Evolutionary conservation across 306 rosid species (phyloP), one percentile per base, ranked within the genome.

Genomic region (Sophora flavescens): DNA sequence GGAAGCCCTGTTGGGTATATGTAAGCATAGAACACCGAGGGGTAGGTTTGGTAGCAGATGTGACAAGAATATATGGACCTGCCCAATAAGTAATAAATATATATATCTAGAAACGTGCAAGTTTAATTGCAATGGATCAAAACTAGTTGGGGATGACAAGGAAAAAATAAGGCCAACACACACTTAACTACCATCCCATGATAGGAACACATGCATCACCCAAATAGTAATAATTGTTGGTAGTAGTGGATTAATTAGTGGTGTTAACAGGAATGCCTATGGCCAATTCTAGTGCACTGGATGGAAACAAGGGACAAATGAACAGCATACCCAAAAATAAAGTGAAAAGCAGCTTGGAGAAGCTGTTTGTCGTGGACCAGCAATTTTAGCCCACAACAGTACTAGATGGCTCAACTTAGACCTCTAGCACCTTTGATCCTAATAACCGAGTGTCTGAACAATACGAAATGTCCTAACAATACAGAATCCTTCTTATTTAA

Each of bases 131-230:
- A 6, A 41, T 72, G 50, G 18, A 61, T 61, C 8, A 53, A 64
- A 56, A 8, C 36, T 64, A 76, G 65, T 76, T 76, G 80, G 66
- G 44, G 56, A 75, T 78, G 59, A 56, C 59, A 66, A 64, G 74
- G 74, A 77, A 42, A 42, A 63, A 75, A n/a, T 7, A 15, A 52
- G 52, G 70, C 22, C 42, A 59, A 42, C 76, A 17, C 76, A 42
- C 76, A 17, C 81, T 58, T 50, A 62, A 63, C 26, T 33, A 22
- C 47, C 63, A 17, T 65, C 16, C 50, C 58, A 22, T 74, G 48
- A 67, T 47, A 48, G 63, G 38, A 80, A 57, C 75, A 62, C 35
- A 8, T 6, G 26, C 38, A 47, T 60, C 47, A 35, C 41, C 39
- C 44, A 11, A 67, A 74, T 56, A 67, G 80, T 66, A 42, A 80